These are phyloP conservation scores for Vicia faba DNA, from an alignment of 306 rosid genomes.

Conservation along the genomic window DNA sequence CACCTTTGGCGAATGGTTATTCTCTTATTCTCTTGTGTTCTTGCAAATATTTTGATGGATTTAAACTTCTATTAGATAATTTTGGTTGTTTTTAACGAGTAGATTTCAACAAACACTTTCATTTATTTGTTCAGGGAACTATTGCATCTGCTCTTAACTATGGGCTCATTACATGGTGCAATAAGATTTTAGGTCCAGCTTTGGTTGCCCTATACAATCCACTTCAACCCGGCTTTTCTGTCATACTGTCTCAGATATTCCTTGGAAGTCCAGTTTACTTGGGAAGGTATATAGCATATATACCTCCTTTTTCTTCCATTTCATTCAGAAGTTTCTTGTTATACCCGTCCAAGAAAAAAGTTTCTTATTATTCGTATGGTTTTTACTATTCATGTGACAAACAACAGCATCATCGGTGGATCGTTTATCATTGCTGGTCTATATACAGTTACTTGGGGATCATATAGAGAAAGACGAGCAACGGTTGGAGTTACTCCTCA, in stretches of 20 bases:
- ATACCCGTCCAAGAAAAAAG: no score
- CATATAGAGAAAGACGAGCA: slow-evolving; percentile 62
- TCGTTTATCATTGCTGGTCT: slow-evolving; percentile 74
- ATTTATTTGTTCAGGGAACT: slow-evolving; percentile 61
- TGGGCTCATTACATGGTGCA: slow-evolving; percentile 94
- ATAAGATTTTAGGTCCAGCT: slow-evolving; percentile 88
- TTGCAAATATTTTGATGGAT: background rate
- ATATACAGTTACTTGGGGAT: slow-evolving; percentile 82
- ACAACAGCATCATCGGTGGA: slow-evolving; percentile 81
- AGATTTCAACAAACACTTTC: slow-evolving; percentile 7
- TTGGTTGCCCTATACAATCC: slow-evolving; percentile 93
- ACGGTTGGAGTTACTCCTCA: slow-evolving; percentile 41
- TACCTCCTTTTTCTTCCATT: slow-evolving; percentile 33
- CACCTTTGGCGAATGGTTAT: background rate
- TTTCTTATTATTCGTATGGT: no score
- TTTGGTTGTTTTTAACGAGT: background rate
- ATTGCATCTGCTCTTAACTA: slow-evolving; percentile 89
- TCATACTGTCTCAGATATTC: slow-evolving; percentile 72
- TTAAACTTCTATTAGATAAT: no score
- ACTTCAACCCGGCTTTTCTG: slow-evolving; percentile 85
- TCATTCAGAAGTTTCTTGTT: no score
- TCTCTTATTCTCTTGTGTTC: background rate
- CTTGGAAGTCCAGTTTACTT: slow-evolving; percentile 89
- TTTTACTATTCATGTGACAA: slow-evolving; percentile 32
- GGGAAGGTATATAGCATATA: slow-evolving; percentile 64